Percentiles rank a stretch among this genome's conserved stretches.
These are phyloP conservation scores for Chaetomium cochliodes DNA, from an alignment of 495 filamentous ascomycete genomes.

Conservation along the genomic window DNA sequence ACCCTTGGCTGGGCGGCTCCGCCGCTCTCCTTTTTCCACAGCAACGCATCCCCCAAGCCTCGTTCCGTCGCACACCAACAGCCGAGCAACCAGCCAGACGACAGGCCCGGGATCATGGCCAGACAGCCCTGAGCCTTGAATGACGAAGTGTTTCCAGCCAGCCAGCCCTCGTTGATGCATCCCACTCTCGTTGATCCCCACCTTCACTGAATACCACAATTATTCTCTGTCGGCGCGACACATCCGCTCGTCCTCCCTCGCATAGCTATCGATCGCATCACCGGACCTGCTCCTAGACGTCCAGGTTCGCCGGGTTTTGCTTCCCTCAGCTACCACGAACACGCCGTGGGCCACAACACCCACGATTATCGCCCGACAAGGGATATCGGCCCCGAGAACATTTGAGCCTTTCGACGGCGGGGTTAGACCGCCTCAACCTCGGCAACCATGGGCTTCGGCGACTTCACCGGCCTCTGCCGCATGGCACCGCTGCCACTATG, in stretches of 20 bases:
- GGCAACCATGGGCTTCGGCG: constrained; percentile 78
- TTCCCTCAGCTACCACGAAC: background rate
- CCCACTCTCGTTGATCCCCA: constrained; percentile 22
- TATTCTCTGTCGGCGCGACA: background rate
- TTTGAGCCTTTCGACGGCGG: background rate
- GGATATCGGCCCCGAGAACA: too few relatives aligned
- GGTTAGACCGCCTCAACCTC: constrained; percentile 18
- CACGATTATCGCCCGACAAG: background rate
- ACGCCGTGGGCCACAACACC: background rate
- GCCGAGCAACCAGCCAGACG: constrained; percentile 34
- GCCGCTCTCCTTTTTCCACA: constrained; percentile 30
- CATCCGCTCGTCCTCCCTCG: background rate
- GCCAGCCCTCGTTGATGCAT: constrained; percentile 29
- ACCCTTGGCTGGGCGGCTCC: constrained; percentile 11
- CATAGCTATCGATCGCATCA: background rate
- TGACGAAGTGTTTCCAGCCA: constrained; percentile 17
- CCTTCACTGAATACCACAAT: constrained; percentile 11
- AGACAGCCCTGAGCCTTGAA: constrained; percentile 13
- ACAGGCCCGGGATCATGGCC: constrained; percentile 17
- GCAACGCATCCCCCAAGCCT: constrained; percentile 27
- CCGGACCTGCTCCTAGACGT: background rate
- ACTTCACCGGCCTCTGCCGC: constrained; percentile 82
- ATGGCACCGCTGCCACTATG: constrained; percentile 86
- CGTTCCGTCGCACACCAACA: constrained; percentile 28
- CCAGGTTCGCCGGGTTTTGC: background rate